These are phyloP conservation scores for Dendrobium nobile DNA, from an alignment of 106 monocot genomes.

Conservation along the genomic window DNA sequence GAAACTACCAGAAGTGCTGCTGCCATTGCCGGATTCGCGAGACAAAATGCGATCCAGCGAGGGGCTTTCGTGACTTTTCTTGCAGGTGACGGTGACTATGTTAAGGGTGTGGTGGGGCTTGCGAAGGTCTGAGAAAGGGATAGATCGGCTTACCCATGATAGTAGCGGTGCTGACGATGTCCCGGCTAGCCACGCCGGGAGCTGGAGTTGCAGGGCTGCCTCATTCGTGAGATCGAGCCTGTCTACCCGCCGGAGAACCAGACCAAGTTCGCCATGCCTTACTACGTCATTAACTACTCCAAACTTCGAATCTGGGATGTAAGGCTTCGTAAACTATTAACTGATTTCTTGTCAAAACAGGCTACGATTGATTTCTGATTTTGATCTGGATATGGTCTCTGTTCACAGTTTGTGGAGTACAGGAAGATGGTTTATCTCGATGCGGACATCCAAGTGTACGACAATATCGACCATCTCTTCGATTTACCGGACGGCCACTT, in stretches of 20 bases:
- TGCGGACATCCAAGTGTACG: slow-evolving; percentile 83
- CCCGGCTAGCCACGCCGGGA: slow-evolving; percentile 51
- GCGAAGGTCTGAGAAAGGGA: slow-evolving; percentile 72
- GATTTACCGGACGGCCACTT: slow-evolving; percentile 46
- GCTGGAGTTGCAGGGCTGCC: slow-evolving; percentile 56
- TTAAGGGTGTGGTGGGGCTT: slow-evolving; percentile 73
- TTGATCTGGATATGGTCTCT: slow-evolving; percentile 1
- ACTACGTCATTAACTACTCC: slow-evolving; percentile 90
- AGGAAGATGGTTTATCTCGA: slow-evolving; percentile 73
- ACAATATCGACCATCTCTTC: slow-evolving; percentile 69
- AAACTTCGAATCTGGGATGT: slow-evolving; percentile 81
- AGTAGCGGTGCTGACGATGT: slow-evolving; percentile 79
- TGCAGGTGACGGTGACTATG: slow-evolving; percentile 76
- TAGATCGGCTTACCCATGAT: slow-evolving; percentile 55
- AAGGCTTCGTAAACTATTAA: neutral
- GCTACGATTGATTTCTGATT: neutral
- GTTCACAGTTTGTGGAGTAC: slow-evolving; percentile 70
- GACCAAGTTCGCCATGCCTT: slow-evolving; percentile 79
- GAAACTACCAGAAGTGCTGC: neutral
- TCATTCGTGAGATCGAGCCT: slow-evolving; percentile 65
- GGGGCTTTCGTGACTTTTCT: slow-evolving; percentile 68
- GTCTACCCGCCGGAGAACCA: slow-evolving; percentile 71
- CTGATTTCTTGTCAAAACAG: neutral
- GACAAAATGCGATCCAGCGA: neutral
- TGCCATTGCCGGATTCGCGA: neutral